Evolutionary conservation across 345 rosid species (phyloP), one percentile per base, ranked within the genome.

Genomic region (Gossypium anomalum): DNA sequence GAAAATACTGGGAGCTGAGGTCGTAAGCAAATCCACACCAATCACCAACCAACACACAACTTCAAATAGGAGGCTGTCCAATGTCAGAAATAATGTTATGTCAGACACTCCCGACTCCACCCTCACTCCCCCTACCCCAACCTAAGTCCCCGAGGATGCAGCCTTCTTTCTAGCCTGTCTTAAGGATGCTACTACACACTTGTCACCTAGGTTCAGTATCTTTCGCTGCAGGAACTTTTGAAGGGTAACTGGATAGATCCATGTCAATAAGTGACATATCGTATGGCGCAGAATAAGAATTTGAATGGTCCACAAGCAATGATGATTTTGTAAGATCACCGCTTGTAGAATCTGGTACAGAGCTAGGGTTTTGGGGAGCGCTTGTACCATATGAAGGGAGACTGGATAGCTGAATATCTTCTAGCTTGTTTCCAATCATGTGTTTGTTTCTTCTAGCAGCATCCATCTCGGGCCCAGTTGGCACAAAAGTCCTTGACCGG

Each of bases 401-500:
- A 83, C 89, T 85, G 13, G 93, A 89, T 43, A 88, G 84, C 61
- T 94, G 94, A 78, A 89, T 83, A 59, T 90, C 97, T 64, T 92
- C 99, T 73, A 88, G 75, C 85, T 87, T 92, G 86, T 85, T 87
- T 71, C 92, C 95, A 66, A 83, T 82, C 76, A 87, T 43, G 71
- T 63, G 82, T 73, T 88, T 89, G 91, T 88, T 91, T 84, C 82
- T 95, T 83, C 98, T 87, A 27, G 88, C 94, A 34, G 87, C 87
- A 81, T 93, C 99, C 98, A 96, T 96, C 81, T 93, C 99, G 34
- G 86, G 94, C 45, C 99, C 98, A 53, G 98, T 95, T 44, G 98
- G 99, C 80, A 93, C 99, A 84, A 93, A 95, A 49, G 99, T 95
- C 20, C 98, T 85, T 7, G 98, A 90, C 27, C 97, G 79, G 73